Base-by-base conservation (phyloP, 305 asterid genomes). In the Rubia occidens region DNA sequence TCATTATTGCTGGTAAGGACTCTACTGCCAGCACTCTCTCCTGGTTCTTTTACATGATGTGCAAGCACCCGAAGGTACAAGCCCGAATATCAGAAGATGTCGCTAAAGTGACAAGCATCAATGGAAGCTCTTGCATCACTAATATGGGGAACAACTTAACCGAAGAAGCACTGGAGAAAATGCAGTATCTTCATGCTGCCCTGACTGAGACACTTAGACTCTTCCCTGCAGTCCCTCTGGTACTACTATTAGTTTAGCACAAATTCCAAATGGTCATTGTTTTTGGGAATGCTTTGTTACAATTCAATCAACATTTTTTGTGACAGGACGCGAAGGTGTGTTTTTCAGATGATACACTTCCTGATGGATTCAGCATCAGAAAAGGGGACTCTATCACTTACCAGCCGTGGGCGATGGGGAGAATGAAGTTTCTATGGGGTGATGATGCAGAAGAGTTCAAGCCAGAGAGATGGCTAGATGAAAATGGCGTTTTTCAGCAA, bases 1-100 rank as follows among this genome's bases (percentile, higher is more conserved):
- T 90, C 73, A 87, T 90, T 55, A 87, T 87, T 70, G 96, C 96
- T 63, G 96, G 93, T 55, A 88, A 90, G 72, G 96, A 89, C 71
- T 84, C 95, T n/a, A 83, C 92, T 58, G 89, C 91, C 1, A 84
- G 83, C 72, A 80, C 88, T 40, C 96, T 89, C 40, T 85, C 96
- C 11, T 87, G 91, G 90, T 89, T 87, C 73, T 81, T 87, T 75
- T 85, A 87, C 69, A 80, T 87, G 87, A 79, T 89, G 80, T 85
- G 96, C 86, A 87, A 86, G 75, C 75, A 86, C 72, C 96, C 90
- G 17, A 64, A n/a, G 11, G 56, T 81, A 6, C 93, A 87, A 74
- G 76, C 80, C 18, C 81, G 74, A 78, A 70, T 85, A 8, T 84
- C 80, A 2, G 43, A 78, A 39, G 88, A 89, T 75, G 83, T 87